Percentiles rank a stretch among this genome's conserved stretches.
These are phyloP conservation scores for Lolium perenne DNA, from an alignment of 176 grass and related monocot genomes.

Conservation along the genomic window DNA sequence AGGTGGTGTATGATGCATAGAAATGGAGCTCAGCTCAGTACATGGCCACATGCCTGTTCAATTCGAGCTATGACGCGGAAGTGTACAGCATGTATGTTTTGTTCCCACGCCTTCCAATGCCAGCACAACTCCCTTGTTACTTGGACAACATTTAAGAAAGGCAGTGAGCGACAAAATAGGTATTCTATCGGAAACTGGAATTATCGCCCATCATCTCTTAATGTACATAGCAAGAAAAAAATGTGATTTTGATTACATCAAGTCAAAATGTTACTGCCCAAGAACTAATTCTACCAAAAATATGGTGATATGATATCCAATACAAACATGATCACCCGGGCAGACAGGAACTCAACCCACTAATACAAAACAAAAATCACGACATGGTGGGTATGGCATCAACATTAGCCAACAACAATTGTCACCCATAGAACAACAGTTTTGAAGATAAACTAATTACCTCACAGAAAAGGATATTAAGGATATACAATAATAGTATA, in stretches of 20 bases:
- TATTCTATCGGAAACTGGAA: not conserved
- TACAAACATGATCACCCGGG: not conserved
- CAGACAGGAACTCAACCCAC: not conserved
- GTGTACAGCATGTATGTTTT: no score
- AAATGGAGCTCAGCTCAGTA: no score
- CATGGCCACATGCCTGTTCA: no score
- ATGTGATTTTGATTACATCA: no score
- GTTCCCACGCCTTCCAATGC: no score
- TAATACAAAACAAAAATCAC: not conserved
- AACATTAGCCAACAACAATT: conserved; percentile 18
- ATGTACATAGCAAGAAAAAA: no score
- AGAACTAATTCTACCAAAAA: not conserved
- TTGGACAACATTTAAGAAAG: not conserved
- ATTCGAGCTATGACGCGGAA: no score
- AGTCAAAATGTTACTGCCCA: not conserved
- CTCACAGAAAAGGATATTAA: conserved; percentile 8
- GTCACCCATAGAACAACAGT: not conserved
- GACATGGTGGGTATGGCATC: not conserved
- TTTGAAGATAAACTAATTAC: conserved; percentile 8
- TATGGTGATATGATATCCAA: not conserved
- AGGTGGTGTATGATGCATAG: no score
- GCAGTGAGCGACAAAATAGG: not conserved
- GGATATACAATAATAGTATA: conserved; percentile 41
- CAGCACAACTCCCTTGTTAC: not conserved
- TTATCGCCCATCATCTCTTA: not conserved